These are phyloP conservation scores for Xylariales sp. DNA, from an alignment of 2,329 filamentous ascomycete genomes.

Conservation along the genomic window DNA sequence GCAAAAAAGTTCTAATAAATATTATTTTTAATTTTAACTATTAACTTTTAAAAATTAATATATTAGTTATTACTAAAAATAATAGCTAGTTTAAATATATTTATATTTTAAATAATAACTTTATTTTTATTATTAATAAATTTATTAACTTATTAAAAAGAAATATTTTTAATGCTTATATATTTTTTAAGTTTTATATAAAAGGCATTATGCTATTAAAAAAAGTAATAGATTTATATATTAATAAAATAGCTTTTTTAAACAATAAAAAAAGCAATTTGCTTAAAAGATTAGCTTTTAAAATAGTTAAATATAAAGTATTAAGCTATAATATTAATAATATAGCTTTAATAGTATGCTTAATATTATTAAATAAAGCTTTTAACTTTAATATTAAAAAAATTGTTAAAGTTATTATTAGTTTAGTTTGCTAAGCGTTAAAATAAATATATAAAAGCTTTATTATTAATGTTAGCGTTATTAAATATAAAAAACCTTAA, in stretches of 20 bases:
- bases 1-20: no score
- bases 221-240: no score
- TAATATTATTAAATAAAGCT: neutral
- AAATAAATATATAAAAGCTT: conserved; percentile 1
- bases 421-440: neutral
- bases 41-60: neutral
- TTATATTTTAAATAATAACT: neutral
- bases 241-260: neutral
- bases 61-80: neutral
- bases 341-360: conserved; percentile 4
- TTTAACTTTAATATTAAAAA: conserved; percentile 2
- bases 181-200: neutral
- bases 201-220: neutral
- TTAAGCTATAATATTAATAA: conserved; percentile 1
- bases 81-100: conserved; percentile 1
- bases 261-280: neutral
- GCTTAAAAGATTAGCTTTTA: neutral
- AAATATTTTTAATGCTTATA: neutral
- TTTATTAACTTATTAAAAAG: neutral
- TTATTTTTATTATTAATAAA: conserved; percentile 9
- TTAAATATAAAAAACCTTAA: neutral
- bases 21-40: conserved; percentile 5
- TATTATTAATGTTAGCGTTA: neutral
- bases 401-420: neutral
- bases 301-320: neutral